Percentiles rank a stretch among this genome's conserved stretches.
phyloP scores from a whole-genome alignment of 2,329 filamentous ascomycete genomes.

The Cladophialophora exuberans region DNA sequence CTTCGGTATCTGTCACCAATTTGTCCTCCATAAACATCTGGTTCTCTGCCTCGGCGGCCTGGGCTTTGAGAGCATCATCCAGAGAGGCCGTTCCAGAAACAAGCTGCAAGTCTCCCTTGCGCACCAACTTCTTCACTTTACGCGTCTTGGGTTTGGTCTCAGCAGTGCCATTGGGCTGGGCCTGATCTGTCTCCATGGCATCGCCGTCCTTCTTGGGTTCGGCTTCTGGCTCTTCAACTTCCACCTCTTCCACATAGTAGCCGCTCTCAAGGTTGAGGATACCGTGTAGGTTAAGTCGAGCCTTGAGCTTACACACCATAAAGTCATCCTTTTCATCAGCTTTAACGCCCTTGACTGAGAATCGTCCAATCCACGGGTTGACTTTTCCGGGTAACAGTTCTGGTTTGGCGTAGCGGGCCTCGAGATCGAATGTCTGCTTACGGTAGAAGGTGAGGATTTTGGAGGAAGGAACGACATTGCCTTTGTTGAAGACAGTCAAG shows the following conservation, averaged over 20 bases:
- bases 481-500: slow-evolving; percentile 95
- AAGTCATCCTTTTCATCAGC: slow-evolving; percentile 88
- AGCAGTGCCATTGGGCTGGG: slow-evolving; percentile 59
- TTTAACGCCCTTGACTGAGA: slow-evolving; percentile 97
- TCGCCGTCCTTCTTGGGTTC: slow-evolving; percentile 70
- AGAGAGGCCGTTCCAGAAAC: slow-evolving; percentile 80
- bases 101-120: slow-evolving; percentile 93
- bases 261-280: slow-evolving; percentile 94
- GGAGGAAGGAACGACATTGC: slow-evolving; percentile 94
- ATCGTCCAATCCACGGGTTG: slow-evolving; percentile 93
- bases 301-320: slow-evolving; percentile 99
- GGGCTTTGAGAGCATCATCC: slow-evolving; percentile 67
- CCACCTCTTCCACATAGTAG: slow-evolving; percentile 97
- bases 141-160: slow-evolving; percentile 78
- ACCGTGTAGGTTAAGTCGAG: slow-evolving; percentile 93
- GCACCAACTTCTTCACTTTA: slow-evolving; percentile 99
- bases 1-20: slow-evolving; percentile 94
- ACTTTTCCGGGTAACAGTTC: slow-evolving; percentile 85
- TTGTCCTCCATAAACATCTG: slow-evolving; percentile 98
- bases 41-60: slow-evolving; percentile 78
- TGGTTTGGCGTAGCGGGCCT: slow-evolving; percentile 89
- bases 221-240: slow-evolving; percentile 90
- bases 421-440: slow-evolving; percentile 94
- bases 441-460: slow-evolving; percentile 99
- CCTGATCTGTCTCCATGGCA: slow-evolving; percentile 80